Conservation (phyloP, 768 basidiomycete genomes). For the Hericium alpestre region DNA sequence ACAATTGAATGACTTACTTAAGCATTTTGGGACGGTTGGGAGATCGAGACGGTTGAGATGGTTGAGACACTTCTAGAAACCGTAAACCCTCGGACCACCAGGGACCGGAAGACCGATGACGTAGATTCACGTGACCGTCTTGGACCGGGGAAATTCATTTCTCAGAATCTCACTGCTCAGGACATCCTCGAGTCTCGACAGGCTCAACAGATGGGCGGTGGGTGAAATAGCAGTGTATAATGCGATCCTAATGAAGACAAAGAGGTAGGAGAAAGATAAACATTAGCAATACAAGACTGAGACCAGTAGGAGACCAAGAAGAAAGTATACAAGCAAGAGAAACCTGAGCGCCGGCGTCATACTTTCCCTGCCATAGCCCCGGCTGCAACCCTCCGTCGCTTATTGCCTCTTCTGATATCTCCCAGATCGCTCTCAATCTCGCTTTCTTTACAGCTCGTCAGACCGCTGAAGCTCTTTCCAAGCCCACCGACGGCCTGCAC, state of each 20-base stretch:
- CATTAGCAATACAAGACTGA: neutral
- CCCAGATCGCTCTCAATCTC: slow-evolving; percentile 70
- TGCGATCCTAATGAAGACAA: neutral
- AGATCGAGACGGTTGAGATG: too few relatives aligned
- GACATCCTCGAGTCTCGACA: too few relatives aligned
- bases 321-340: neutral
- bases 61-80: too few relatives aligned
- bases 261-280: neutral
- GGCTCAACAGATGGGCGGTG: neutral
- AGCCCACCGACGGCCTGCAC: slow-evolving; percentile 54
- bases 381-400: slow-evolving; percentile 37
- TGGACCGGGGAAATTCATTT: too few relatives aligned
- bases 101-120: too few relatives aligned
- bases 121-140: too few relatives aligned
- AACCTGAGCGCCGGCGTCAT: neutral
- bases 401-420: slow-evolving; percentile 70
- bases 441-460: slow-evolving; percentile 49
- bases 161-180: too few relatives aligned
- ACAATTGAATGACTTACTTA: too few relatives aligned
- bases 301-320: neutral
- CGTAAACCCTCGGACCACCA: too few relatives aligned
- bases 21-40: too few relatives aligned
- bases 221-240: neutral
- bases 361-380: slow-evolving; percentile 15
- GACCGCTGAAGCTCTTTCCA: slow-evolving; percentile 57